Evolutionary conservation across 2,329 filamentous ascomycete species (phyloP).

Genomic region (Colletotrichum lupini): DNA sequence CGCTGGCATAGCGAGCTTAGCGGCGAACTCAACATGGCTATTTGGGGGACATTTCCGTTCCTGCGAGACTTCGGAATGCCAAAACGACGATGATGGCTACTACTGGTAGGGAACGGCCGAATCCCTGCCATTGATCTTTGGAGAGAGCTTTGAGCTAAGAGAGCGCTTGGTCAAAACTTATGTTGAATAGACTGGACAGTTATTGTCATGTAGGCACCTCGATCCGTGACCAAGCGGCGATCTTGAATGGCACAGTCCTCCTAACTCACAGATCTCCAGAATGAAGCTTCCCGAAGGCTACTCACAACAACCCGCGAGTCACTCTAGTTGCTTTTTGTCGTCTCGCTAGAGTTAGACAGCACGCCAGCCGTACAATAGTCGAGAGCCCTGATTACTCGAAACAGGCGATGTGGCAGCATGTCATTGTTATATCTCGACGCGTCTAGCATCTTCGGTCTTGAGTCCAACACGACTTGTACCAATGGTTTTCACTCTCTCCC

Average conservation of each 20-base stretch:
- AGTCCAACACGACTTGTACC: not conserved
- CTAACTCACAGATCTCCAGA: not conserved
- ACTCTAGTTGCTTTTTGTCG: not conserved
- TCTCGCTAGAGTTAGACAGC: not conserved
- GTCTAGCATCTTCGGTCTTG: not conserved
- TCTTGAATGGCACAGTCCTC: not conserved
- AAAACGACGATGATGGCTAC: too few relatives aligned
- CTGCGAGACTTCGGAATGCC: not conserved
- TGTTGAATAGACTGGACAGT: not conserved
- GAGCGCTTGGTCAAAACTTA: not conserved
- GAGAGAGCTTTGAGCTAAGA: not conserved
- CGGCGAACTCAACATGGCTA: not conserved
- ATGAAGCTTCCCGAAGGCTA: not conserved
- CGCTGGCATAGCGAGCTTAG: not conserved
- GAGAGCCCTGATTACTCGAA: not conserved
- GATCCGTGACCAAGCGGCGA: conserved; percentile 10
- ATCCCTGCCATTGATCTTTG: not conserved
- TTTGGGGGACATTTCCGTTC: not conserved
- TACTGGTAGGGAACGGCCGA: not conserved
- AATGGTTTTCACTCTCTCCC: not conserved
- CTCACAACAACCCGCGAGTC: not conserved
- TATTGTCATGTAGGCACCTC: not conserved
- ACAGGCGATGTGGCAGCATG: not conserved
- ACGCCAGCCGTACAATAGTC: not conserved
- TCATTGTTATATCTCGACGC: not conserved